Evolutionary conservation across 2,329 filamentous ascomycete genomes (phyloP).

Genomic region (Lachnellula suecica): DNA sequence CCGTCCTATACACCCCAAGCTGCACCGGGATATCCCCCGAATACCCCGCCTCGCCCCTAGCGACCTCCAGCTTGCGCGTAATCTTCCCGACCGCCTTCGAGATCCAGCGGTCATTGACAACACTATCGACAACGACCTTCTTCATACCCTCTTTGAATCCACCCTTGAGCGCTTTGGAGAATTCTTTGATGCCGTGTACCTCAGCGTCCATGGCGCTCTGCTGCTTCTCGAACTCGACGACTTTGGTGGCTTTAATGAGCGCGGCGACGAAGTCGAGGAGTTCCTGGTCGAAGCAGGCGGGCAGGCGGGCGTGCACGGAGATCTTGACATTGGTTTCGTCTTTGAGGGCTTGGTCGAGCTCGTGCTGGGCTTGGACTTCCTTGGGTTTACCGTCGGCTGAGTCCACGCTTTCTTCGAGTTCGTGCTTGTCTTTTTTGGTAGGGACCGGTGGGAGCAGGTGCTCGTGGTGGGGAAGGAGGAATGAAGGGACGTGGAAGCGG

Average conservation of each 20-base stretch:
- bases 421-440: constrained; percentile 32
- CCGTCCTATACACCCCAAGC: constrained; percentile 21
- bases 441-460: constrained; percentile 46
- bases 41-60: constrained; percentile 50
- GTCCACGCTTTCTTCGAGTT: constrained; percentile 38
- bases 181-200: constrained; percentile 31
- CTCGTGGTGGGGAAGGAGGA: constrained; percentile 53
- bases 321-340: constrained; percentile 49
- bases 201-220: constrained; percentile 28
- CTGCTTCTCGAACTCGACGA: constrained; percentile 51
- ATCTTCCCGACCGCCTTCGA: constrained; percentile 51
- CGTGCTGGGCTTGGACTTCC: constrained; percentile 38
- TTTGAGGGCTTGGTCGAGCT: constrained; percentile 40
- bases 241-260: constrained; percentile 55
- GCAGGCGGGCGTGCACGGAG: constrained; percentile 47
- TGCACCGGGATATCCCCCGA: constrained; percentile 44
- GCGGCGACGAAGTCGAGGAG: constrained; percentile 54
- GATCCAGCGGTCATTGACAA: constrained; percentile 55
- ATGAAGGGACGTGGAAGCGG: constrained; percentile 46
- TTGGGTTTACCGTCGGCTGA: constrained; percentile 44
- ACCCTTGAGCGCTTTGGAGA: constrained; percentile 30
- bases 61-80: constrained; percentile 46
- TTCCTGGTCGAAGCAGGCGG: constrained; percentile 48
- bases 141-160: constrained; percentile 45
- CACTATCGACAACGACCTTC: constrained; percentile 43